Percentiles rank a stretch among this genome's conserved stretches.
Evolutionary conservation across 1,284 basidiomycete genomes (phyloP).

Genomic region (Microbotryum saponariae): DNA sequence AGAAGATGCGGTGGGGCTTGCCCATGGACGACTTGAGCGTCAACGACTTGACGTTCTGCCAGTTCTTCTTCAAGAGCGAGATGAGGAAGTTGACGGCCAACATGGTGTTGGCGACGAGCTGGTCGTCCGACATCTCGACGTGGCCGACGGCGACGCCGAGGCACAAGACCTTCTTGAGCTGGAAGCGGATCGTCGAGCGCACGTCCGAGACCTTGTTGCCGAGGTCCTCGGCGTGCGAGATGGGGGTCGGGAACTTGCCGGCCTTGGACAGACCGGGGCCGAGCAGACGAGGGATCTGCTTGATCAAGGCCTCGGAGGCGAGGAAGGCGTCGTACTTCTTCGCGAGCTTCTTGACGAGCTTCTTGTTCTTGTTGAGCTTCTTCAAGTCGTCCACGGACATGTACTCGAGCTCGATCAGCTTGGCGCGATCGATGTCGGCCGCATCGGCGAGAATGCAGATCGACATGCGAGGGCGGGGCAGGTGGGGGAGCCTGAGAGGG

Average conservation of each 20-base stretch:
- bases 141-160: conserved; percentile 98
- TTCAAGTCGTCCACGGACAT: conserved; percentile 99
- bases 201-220: conserved; percentile 89
- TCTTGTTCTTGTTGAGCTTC: conserved; percentile 99
- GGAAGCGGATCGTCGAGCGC: conserved; percentile 79
- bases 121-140: conserved; percentile 95
- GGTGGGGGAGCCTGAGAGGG: conserved; percentile 70
- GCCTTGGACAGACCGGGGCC: conserved; percentile 99
- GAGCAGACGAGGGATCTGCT: conserved; percentile 99
- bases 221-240: conserved; percentile 89
- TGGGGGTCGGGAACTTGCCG: conserved; percentile 94
- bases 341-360: conserved; percentile 98
- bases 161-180: conserved; percentile 99
- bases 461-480: conserved; percentile 97
- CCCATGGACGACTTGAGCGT: conserved; percentile 99
- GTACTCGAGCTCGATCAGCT: conserved; percentile 89
- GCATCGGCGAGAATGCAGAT: conserved; percentile 99
- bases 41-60: conserved; percentile 94
- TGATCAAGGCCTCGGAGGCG: conserved; percentile 95
- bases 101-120: conserved; percentile 96
- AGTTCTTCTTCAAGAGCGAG: conserved; percentile 97
- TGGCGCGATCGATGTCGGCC: conserved; percentile 96
- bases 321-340: conserved; percentile 99
- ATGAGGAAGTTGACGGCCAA: conserved; percentile 99
- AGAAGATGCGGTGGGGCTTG: conserved; percentile 92